Percentiles rank a stretch among this genome's conserved stretches.
phyloP scores from a whole-genome alignment of 257 asterid species.

The Ajuga chamaepitys region DNA sequence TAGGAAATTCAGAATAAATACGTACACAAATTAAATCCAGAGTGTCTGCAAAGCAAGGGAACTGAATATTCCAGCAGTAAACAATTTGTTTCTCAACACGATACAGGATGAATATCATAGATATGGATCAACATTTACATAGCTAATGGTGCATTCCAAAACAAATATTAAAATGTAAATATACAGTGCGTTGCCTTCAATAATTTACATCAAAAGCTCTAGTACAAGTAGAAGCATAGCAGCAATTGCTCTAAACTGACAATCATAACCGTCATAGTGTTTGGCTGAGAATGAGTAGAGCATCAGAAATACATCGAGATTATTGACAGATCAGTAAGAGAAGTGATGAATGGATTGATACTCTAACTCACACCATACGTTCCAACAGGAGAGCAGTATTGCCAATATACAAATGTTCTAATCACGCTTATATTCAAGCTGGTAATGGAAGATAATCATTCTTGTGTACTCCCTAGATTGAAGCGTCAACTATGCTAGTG shows the following conservation, averaged over 20 bases:
- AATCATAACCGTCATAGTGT: not conserved
- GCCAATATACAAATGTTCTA: not conserved
- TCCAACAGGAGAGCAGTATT: not conserved
- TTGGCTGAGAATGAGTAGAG: not conserved
- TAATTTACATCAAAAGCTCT: not conserved
- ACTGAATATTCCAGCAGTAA: not conserved
- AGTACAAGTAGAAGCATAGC: not conserved
- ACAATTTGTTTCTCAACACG: not conserved
- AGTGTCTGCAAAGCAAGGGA: not conserved
- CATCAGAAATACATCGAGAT: not conserved
- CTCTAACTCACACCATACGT: not conserved
- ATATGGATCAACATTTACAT: no score
- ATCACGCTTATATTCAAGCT: not conserved
- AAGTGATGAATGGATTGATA: not conserved
- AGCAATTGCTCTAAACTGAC: not conserved
- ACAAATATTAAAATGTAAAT: not conserved
- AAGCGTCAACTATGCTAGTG: not conserved
- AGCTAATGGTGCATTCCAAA: no score
- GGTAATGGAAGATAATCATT: not conserved
- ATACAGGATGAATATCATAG: not conserved
- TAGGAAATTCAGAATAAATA: not conserved
- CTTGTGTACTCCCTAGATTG: not conserved
- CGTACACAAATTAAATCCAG: not conserved
- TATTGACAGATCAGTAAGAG: not conserved
- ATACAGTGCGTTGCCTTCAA: not conserved